Base-by-base conservation (phyloP, 345 rosid genomes). In the Linum tenue region DNA sequence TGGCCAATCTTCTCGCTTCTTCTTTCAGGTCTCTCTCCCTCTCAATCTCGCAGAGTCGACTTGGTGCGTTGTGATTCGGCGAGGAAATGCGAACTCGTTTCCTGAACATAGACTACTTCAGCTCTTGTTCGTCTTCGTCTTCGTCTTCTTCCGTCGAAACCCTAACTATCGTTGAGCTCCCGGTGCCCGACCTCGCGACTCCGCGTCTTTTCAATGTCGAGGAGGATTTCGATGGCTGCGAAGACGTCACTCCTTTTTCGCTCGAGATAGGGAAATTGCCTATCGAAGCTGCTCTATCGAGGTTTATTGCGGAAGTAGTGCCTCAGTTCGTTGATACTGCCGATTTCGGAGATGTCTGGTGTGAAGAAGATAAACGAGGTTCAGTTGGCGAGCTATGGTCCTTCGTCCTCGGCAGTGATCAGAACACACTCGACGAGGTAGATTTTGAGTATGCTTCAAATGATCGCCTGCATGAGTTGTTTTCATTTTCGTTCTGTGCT, bases 11-110 rank as follows among this genome's bases (percentile, higher is more conserved):
- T 15, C 2, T 48, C 53, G 15, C 53, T 48, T 22, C 31, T 22
- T 22, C 31, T 22, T 22, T 22, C 31, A 22, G 31, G 31, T 22
- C 53, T 1, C 10, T 43, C 14, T 64, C 55, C 37, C 7, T 7
- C 48, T 6, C 48, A 36, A 15, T 2, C 12, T 8, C 5, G 38
- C 37, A 3, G 42, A 48, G 53, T 43, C 50, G 6, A 48, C 53
- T 12, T 2, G 14, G 3, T 48, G 9, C 53, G 14, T 48, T 48
- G 14, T 9, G 15, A 12, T 48, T 48, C 31, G 31, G 53, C 53
- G 14, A 36, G 38, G 42, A 67, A 65, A 92, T 89, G 96, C 85
- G 92, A 77, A 80, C 81, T 79, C 91, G 89, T 67, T 89, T 86
- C 73, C 88, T 86, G 72, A 80, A 74, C 67, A 70, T 65, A 58